phyloP scores from a whole-genome alignment of 345 rosid genomes.

The Sisymbrium altissimum region DNA sequence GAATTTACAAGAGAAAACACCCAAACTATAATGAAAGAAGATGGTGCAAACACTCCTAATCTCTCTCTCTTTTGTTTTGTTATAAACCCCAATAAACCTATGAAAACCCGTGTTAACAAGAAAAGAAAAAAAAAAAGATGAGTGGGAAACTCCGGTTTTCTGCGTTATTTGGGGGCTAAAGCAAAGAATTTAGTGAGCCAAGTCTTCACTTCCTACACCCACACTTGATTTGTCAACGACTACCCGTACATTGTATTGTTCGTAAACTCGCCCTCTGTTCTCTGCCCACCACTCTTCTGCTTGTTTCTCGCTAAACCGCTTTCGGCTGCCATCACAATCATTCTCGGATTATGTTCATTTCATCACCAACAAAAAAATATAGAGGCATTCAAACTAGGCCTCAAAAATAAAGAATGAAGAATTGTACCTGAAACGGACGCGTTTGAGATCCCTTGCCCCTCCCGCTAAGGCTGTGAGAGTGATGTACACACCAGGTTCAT shows the following conservation, averaged over 20 bases:
- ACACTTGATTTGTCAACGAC: slow-evolving; percentile 68
- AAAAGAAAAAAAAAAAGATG: neutral
- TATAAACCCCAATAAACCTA: slow-evolving; percentile 12
- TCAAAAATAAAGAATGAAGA: neutral
- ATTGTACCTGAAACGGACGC: slow-evolving; percentile 94
- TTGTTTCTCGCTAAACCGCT: slow-evolving; percentile 88
- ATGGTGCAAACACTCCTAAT: slow-evolving; percentile 18
- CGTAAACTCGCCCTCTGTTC: slow-evolving; percentile 82
- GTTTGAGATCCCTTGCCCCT: slow-evolving; percentile 79
- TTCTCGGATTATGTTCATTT: neutral
- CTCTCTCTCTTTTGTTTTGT: neutral
- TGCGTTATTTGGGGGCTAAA: neutral
- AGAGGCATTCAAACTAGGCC: neutral
- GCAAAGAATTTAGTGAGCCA: slow-evolving; percentile 43
- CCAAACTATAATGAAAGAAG: slow-evolving; percentile 22
- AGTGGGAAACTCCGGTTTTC: neutral
- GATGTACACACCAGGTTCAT: slow-evolving; percentile 94
- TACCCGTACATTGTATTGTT: slow-evolving; percentile 81
- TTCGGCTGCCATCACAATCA: slow-evolving; percentile 62
- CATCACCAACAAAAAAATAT: neutral
- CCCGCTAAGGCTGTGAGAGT: slow-evolving; percentile 86
- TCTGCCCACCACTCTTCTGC: slow-evolving; percentile 99
- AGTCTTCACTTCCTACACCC: slow-evolving; percentile 75
- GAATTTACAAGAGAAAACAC: slow-evolving; percentile 29
- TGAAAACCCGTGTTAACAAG: slow-evolving; percentile 13